Conservation (phyloP, 2,329 filamentous ascomycete genomes). For the Corinectria fuckeliana region DNA sequence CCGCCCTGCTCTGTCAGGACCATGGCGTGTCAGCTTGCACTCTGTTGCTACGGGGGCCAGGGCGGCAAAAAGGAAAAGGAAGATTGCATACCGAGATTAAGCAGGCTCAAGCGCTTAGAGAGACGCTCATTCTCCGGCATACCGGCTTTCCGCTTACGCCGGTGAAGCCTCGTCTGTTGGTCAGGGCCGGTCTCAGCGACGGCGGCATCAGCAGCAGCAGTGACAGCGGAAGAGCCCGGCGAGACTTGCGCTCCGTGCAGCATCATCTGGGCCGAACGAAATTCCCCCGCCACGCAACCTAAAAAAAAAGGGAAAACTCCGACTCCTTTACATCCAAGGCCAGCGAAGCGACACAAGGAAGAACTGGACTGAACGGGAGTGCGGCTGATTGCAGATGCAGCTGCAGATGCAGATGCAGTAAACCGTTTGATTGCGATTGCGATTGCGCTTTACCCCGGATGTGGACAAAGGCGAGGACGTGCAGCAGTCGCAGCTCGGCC, state of each 20-base stretch:
- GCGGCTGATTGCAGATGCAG: too few relatives aligned
- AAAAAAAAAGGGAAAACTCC: conserved; percentile 4
- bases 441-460: conserved; percentile 14
- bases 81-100: conserved; percentile 74
- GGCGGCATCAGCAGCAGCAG: not conserved
- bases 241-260: conserved; percentile 43
- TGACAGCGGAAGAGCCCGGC: conserved; percentile 25
- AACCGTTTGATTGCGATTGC: too few relatives aligned
- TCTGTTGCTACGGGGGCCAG: not conserved
- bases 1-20: conserved; percentile 62
- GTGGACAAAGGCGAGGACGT: conserved; percentile 33
- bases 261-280: conserved; percentile 39
- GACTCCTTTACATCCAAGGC: conserved; percentile 7
- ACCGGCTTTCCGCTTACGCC: conserved; percentile 67
- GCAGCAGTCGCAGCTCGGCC: conserved; percentile 33
- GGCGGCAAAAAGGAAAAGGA: not conserved
- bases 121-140: conserved; percentile 73
- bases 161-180: conserved; percentile 28
- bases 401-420: too few relatives aligned
- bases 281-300: conserved; percentile 15
- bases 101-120: conserved; percentile 80
- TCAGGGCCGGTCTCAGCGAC: conserved; percentile 16
- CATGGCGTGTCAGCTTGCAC: conserved; percentile 17
- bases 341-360: not conserved
- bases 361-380: too few relatives aligned